These are phyloP conservation scores for Leccinum subspadiceum DNA, from an alignment of 1,284 basidiomycete species.

Conservation along the genomic window DNA sequence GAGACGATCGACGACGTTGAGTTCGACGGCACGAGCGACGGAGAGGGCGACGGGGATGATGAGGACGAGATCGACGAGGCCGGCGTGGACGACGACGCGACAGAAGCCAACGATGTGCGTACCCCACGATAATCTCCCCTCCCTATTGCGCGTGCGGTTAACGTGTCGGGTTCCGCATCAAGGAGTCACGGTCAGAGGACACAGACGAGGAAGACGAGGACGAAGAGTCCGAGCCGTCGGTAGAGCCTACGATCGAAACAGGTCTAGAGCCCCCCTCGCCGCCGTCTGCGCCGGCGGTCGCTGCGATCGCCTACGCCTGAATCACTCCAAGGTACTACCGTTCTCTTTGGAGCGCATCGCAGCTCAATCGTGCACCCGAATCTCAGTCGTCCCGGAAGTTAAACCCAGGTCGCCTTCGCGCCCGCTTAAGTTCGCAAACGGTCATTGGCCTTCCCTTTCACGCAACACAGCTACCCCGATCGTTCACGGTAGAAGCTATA, in stretches of 20 bases:
- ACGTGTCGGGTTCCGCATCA: conserved; percentile 1
- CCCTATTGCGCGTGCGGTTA: conserved; percentile 5
- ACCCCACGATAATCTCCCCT: neutral
- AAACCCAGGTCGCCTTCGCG: conserved; percentile 57
- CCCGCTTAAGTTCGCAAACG: conserved; percentile 55
- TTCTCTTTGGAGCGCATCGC: neutral
- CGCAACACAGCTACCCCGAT: conserved; percentile 39
- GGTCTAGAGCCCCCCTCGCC: conserved; percentile 20
- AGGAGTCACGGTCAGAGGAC: conserved; percentile 54
- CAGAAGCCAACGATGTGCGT: conserved; percentile 64
- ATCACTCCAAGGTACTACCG: conserved; percentile 26
- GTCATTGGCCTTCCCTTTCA: conserved; percentile 36
- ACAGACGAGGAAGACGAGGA: conserved; percentile 60
- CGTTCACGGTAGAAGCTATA: conserved; percentile 89
- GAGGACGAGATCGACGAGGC: conserved; percentile 53
- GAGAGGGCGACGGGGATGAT: conserved; percentile 39
- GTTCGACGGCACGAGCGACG: conserved; percentile 46
- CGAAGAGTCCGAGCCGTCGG: conserved; percentile 36
- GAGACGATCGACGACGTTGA: conserved; percentile 58
- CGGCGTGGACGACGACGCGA: conserved; percentile 52
- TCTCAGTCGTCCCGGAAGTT: conserved; percentile 33
- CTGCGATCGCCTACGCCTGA: conserved; percentile 31
- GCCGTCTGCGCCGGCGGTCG: conserved; percentile 23
- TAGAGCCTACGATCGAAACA: conserved; percentile 24
- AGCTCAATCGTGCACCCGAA: conserved; percentile 12